Conservation (phyloP, 2,329 filamentous ascomycete genomes). For the Arachnopeziza araneosa region DNA sequence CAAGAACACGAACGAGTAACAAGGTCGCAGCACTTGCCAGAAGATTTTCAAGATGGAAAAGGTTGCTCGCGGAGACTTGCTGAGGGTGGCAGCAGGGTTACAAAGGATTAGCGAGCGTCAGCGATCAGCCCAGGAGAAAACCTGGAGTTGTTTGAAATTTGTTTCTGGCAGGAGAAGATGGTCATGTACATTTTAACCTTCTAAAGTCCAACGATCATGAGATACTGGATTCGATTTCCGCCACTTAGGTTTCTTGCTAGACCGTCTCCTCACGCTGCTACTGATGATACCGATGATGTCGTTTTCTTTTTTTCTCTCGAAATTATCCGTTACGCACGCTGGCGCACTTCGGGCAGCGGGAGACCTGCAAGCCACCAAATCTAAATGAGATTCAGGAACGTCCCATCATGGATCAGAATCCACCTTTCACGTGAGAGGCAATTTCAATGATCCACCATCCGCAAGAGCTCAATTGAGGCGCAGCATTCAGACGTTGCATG, state of each 20-base stretch:
- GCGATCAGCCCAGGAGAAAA: too few species aligned
- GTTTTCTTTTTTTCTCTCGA: neutral
- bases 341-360: neutral
- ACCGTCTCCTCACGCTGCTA: too few species aligned
- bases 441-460: neutral
- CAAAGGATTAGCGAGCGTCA: too few species aligned
- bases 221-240: too few species aligned
- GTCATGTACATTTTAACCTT: too few species aligned
- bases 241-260: too few species aligned
- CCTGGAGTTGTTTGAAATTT: too few species aligned
- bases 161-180: too few species aligned
- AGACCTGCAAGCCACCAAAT: neutral
- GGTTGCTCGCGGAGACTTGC: neutral
- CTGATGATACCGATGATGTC: too few species aligned
- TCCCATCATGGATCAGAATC: neutral
- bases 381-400: neutral
- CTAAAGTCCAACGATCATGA: too few species aligned
- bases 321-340: neutral
- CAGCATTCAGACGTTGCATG: neutral
- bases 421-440: neutral
- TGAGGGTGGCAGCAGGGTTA: neutral
- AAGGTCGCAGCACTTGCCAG: neutral
- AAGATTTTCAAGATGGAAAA: neutral
- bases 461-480: conserved; percentile 8
- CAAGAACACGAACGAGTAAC: neutral